These are phyloP conservation scores for Neofusicoccum sp. DNA, from an alignment of 2,329 filamentous ascomycete genomes.

Conservation along the genomic window DNA sequence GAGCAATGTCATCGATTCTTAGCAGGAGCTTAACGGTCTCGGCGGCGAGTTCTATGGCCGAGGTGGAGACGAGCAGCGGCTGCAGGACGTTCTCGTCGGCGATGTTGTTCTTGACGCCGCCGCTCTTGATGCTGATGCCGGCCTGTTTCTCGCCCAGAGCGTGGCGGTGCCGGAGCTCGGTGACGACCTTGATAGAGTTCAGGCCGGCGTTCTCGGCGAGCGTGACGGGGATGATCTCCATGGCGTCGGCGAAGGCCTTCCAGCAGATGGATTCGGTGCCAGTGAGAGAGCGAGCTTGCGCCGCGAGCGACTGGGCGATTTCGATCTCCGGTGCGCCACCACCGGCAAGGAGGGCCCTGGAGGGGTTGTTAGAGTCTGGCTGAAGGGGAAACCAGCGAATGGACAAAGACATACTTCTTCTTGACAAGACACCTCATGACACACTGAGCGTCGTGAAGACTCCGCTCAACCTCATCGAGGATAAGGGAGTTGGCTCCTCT, in stretches of 20 bases:
- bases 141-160: constrained; percentile 94
- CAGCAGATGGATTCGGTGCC: constrained; percentile 98
- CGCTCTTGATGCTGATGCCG: constrained; percentile 96
- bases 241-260: constrained; percentile 97
- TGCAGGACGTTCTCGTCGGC: constrained; percentile 96
- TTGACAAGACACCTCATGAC: constrained; percentile 97
- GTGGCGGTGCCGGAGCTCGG: constrained; percentile 89
- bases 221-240: constrained; percentile 96
- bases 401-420: constrained; percentile 62
- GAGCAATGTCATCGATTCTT: constrained; percentile 65
- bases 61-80: constrained; percentile 93
- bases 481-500: constrained; percentile 93
- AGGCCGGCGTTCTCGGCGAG: constrained; percentile 95
- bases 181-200: constrained; percentile 98
- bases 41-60: constrained; percentile 91
- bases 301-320: constrained; percentile 81
- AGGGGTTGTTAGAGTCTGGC: background rate
- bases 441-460: constrained; percentile 94
- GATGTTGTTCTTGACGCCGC: constrained; percentile 95
- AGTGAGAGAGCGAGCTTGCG: constrained; percentile 75
- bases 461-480: constrained; percentile 94
- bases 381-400: no score
- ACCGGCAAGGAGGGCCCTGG: constrained; percentile 81
- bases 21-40: constrained; percentile 86
- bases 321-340: constrained; percentile 96